These are phyloP conservation scores for Tolypocladium paradoxum DNA, from an alignment of 2,329 filamentous ascomycete genomes.

Conservation along the genomic window DNA sequence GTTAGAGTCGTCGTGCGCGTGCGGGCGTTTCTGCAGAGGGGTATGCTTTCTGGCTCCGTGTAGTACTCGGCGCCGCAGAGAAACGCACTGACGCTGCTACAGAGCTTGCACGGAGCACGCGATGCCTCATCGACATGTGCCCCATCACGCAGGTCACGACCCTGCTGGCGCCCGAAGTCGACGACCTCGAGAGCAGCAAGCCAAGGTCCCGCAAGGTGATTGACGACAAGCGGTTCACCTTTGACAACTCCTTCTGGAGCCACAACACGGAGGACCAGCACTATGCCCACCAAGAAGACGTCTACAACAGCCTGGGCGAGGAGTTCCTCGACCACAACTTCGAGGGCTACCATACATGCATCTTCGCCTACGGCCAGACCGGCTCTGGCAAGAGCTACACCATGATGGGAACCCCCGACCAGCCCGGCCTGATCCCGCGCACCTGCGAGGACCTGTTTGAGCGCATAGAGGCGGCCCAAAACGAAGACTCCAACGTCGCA, in stretches of 20 bases:
- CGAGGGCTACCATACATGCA: conserved; percentile 97
- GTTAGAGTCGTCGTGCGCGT: conserved; percentile 76
- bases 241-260: conserved; percentile 98
- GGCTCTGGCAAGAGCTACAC: conserved; percentile 97
- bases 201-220: conserved; percentile 60
- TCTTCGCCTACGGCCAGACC: conserved; percentile 97
- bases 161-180: conserved; percentile 57
- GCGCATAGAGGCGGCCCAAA: conserved; percentile 67
- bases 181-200: conserved; percentile 28
- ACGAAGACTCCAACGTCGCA: conserved; percentile 81
- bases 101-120: conserved; percentile 73
- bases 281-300: conserved; percentile 85
- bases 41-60: conserved; percentile 16
- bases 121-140: conserved; percentile 89
- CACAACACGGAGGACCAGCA: conserved; percentile 69
- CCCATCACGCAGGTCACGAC: conserved; percentile 77
- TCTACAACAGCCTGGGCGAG: conserved; percentile 88
- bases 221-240: conserved; percentile 87
- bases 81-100: conserved; percentile 1
- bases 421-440: conserved; percentile 84
- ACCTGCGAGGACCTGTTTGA: conserved; percentile 96
- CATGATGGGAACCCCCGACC: conserved; percentile 82
- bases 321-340: conserved; percentile 99
- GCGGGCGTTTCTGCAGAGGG: conserved; percentile 66
- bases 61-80: too few species aligned